Evolutionary conservation across 1,284 basidiomycete species (phyloP), one percentile per base, ranked within the genome.

Genomic region (Malassezia dermatis): DNA sequence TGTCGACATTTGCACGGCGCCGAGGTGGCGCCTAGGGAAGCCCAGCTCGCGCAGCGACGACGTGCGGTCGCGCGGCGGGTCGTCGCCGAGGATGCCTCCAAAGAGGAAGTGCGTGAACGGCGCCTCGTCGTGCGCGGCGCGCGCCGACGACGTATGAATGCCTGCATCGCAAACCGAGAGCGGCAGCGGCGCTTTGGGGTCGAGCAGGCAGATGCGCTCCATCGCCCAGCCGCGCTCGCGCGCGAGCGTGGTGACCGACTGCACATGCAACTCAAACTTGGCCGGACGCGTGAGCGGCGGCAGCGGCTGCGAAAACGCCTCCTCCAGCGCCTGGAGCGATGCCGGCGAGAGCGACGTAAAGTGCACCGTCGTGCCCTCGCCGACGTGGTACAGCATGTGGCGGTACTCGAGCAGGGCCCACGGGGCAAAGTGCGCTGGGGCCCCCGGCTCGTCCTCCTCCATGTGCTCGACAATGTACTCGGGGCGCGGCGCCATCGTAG

Each of bases 1-100:
- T 0, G 93, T 98, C 24, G 93, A 96, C 93, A 98, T 98, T 75
- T 98, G 94, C 1, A 89, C 79, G 1, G 61, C 52, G 31, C 71
- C 72, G n/a, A 72, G 53, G 37, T 73, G 67, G 7, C 69, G 51
- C 0, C 56, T 81, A 0, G 88, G 87, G 72, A 94, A 96, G 0
- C 89, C 89, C 15, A 90, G 77, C 13, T 80, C 80, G 26, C 94
- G 83, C 39, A 98, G 81, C 71, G 93, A 88, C 2, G 83, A 81
- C 0, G 93, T 98, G 42, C 71, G 51, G 48, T 93, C 89, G 43
- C 88, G 80, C 0, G 89, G 89, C 1, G 89, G 89, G 72, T 93
- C 88, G 65, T 93, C 89, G 11, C 89, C 88, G 81, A 75, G 60
- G 42, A 78, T 78, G 1, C 77, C 69, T 10, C 72, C 75, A 40